These are phyloP conservation scores for Toxoplasma gondii DNA, from an alignment of 169 alveolate genomes.

Conservation along the genomic window DNA sequence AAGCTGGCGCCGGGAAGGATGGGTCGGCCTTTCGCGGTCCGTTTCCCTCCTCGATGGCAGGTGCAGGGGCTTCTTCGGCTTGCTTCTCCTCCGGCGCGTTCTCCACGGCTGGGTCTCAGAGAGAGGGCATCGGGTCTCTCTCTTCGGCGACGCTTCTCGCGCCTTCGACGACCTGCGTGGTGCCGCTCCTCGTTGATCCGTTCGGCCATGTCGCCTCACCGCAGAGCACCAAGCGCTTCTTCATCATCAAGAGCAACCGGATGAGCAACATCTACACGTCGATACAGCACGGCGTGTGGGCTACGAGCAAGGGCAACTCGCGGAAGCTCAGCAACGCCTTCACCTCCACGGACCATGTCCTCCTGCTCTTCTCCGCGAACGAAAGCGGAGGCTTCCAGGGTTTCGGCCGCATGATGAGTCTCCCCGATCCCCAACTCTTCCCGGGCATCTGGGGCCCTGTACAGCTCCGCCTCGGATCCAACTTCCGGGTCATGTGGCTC, in stretches of 20 bases:
- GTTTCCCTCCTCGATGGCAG: neutral
- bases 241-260: slow-evolving; percentile 80
- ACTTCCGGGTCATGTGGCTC: slow-evolving; percentile 86
- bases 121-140: neutral
- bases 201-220: slow-evolving; percentile 21
- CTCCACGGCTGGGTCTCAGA: neutral
- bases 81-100: neutral
- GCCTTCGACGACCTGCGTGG: slow-evolving; percentile 22
- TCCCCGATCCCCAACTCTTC: slow-evolving; percentile 75
- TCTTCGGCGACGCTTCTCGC: neutral
- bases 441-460: slow-evolving; percentile 81
- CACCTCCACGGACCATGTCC: slow-evolving; percentile 74
- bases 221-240: slow-evolving; percentile 50
- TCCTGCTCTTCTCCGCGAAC: slow-evolving; percentile 82
- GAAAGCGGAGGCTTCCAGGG: slow-evolving; percentile 89
- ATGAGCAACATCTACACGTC: slow-evolving; percentile 80
- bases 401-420: slow-evolving; percentile 79
- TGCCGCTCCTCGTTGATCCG: slow-evolving; percentile 49
- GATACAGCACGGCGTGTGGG: slow-evolving; percentile 83
- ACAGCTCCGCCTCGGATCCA: slow-evolving; percentile 76
- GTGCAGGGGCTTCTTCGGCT: neutral
- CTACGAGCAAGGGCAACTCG: slow-evolving; percentile 80
- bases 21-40: neutral
- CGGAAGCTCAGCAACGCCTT: slow-evolving; percentile 73
- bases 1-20: neutral